Evolutionary conservation across 768 basidiomycete genomes (phyloP), one percentile per base, ranked within the genome.

Genomic region (Naematelia aurantialba): DNA sequence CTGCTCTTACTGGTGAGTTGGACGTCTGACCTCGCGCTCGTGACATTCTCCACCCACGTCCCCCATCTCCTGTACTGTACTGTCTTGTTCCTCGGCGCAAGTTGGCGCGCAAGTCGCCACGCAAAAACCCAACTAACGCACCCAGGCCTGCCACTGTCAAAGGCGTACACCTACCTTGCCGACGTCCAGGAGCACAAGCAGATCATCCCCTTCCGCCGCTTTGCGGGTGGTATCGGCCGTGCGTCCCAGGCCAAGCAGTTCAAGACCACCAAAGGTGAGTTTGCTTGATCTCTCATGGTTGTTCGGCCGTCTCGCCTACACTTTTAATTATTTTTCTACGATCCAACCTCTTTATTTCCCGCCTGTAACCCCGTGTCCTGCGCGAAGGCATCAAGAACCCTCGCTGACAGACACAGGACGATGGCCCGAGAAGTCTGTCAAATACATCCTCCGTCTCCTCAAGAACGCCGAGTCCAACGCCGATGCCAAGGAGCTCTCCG

Each of bases 391-490:
- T n/a, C n/a, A n/a, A n/a, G n/a, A 42, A 45, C 30, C n/a, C 19
- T 10, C 21, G 14, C 5, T 60, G 4, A 30, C 55, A 45, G n/a
- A 45, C 21, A 25, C 68, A 97, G 94, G 96, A 86, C 94, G 96
- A 77, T 98, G 96, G 96, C 96, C 96, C 77, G 93, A 91, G 82
- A 98, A 99, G 82, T 97, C 91, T 52, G 86, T 96, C 80, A 88
- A 88, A 79, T 94, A 92, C 84, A 87, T 99, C 77, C 83, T 87
- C 63, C 86, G 89, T 68, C 85, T 99, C 55, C 80, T 99, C 76
- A 98, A 98, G 85, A 99, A 99, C 79, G 96, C 96, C 45, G 94
- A 98, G 80, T 87, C 96, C 68, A 99, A 99, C 79, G 96, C 96
- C 63, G 93, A 98, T 73, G 90, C 90, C 72, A 99, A 99, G 83